phyloP scores from a whole-genome alignment of 2,329 filamentous ascomycete genomes.

The Fusarium sororula region DNA sequence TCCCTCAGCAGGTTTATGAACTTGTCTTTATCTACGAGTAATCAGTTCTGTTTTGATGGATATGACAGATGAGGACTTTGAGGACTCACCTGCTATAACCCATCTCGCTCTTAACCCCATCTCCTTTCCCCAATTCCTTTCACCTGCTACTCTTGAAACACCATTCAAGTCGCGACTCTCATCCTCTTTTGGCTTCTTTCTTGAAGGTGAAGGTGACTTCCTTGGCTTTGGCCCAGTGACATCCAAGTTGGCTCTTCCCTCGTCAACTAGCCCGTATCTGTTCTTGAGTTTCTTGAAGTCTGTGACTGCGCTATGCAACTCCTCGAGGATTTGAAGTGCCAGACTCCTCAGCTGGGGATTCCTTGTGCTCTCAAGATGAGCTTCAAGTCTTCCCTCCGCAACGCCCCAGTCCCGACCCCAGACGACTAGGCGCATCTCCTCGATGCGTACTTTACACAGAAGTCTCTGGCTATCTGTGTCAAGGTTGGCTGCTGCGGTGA shows the following conservation, averaged over 20 bases:
- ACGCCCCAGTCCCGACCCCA: slow-evolving; percentile 61
- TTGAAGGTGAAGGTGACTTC: slow-evolving; percentile 35
- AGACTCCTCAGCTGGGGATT: slow-evolving; percentile 51
- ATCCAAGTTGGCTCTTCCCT: slow-evolving; percentile 21
- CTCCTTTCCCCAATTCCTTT: slow-evolving; percentile 49
- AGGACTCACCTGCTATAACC: slow-evolving; percentile 52
- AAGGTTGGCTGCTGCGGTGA: slow-evolving; percentile 54
- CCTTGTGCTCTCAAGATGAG: slow-evolving; percentile 50
- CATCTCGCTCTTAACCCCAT: slow-evolving; percentile 51
- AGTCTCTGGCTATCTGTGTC: slow-evolving; percentile 55
- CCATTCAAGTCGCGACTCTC: slow-evolving; percentile 32
- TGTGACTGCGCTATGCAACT: slow-evolving; percentile 56
- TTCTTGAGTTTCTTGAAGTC: slow-evolving; percentile 55
- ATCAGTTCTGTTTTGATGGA: neutral
- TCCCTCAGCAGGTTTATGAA: slow-evolving; percentile 52
- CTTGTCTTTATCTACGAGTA: slow-evolving; percentile 54
- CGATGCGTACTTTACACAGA: slow-evolving; percentile 59
- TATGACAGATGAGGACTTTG: neutral
- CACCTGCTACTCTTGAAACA: slow-evolving; percentile 24
- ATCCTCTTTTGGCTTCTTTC: slow-evolving; percentile 36
- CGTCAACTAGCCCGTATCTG: slow-evolving; percentile 53
- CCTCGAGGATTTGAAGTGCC: slow-evolving; percentile 53
- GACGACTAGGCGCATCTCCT: slow-evolving; percentile 58
- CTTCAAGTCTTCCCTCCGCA: slow-evolving; percentile 55
- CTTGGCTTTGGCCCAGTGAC: slow-evolving; percentile 19